Conservation (phyloP, 1,284 basidiomycete species). For the Rhodofomes roseus region DNA sequence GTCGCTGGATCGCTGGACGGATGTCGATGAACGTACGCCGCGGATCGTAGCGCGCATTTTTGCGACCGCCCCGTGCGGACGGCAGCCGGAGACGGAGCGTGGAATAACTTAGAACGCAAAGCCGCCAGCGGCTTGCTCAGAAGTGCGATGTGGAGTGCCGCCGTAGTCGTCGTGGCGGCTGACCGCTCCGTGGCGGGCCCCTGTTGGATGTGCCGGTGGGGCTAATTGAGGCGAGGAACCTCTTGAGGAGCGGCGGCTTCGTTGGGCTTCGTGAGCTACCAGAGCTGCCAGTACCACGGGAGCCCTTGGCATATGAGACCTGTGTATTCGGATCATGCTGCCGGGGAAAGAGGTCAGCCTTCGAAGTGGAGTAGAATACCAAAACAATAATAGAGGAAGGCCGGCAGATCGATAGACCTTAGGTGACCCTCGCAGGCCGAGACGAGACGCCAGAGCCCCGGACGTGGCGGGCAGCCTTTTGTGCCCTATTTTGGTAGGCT, state of each 20-base stretch:
- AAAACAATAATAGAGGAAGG: not conserved
- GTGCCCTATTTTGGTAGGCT: not conserved
- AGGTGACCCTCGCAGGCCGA: no score
- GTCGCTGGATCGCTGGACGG: no score
- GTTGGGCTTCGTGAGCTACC: slow-evolving; percentile 18
- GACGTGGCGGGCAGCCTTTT: not conserved
- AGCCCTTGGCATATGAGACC: slow-evolving; percentile 12
- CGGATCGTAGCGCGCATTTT: not conserved
- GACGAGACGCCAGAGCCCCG: no score
- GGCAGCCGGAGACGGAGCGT: not conserved
- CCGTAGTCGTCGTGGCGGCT: slow-evolving; percentile 3
- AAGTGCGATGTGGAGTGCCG: slow-evolving; percentile 6
- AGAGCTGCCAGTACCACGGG: slow-evolving; percentile 9
- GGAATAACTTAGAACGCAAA: not conserved
- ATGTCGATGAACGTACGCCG: no score
- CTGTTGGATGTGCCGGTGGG: not conserved
- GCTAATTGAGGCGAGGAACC: slow-evolving; percentile 18
- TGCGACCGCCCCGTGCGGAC: not conserved
- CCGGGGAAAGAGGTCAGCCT: not conserved
- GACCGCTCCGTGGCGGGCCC: slow-evolving; percentile 1
- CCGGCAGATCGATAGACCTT: not conserved
- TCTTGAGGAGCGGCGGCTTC: slow-evolving; percentile 23
- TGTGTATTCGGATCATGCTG: slow-evolving; percentile 8
- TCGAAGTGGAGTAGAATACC: not conserved
- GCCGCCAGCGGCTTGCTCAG: not conserved